Conservation (phyloP, 1,284 basidiomycete species). For the Sphaerobolus stellatus region DNA sequence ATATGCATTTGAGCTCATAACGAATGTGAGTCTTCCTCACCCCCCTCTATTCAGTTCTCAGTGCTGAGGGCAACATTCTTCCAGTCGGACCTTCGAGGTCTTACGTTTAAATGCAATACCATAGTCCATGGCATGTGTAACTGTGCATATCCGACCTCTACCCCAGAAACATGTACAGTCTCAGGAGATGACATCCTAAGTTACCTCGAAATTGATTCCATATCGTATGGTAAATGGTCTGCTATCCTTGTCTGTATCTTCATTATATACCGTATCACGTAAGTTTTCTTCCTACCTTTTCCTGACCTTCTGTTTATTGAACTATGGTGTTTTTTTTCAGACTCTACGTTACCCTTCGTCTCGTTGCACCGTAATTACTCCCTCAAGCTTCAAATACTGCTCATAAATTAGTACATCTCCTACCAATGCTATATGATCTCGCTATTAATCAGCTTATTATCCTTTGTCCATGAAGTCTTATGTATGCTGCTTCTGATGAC, state of each 20-base stretch:
- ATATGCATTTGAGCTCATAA: slow-evolving; percentile 16
- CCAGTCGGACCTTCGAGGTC: slow-evolving; percentile 51
- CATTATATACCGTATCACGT: slow-evolving; percentile 2
- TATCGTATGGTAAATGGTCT: slow-evolving; percentile 3
- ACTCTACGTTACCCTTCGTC: too few species aligned
- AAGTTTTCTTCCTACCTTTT: too few species aligned
- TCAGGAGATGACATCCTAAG: background rate
- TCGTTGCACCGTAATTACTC: too few species aligned
- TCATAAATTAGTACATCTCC: too few species aligned
- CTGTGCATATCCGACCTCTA: slow-evolving; percentile 30
- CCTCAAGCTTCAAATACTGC: too few species aligned
- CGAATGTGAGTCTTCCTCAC: slow-evolving; percentile 19
- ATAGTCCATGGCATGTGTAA: slow-evolving; percentile 24
- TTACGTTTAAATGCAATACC: slow-evolving; percentile 45
- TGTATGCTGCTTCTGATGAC: too few species aligned
- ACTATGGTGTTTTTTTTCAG: too few species aligned
- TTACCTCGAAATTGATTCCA: slow-evolving; percentile 1
- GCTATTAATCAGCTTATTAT: too few species aligned
- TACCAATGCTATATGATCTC: too few species aligned
- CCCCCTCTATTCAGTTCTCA: slow-evolving; percentile 3
- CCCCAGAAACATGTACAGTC: background rate
- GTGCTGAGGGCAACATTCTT: slow-evolving; percentile 25
- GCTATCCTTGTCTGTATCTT: background rate
- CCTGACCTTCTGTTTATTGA: too few species aligned
- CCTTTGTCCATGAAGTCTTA: too few species aligned